Base-by-base conservation (phyloP, 2,329 filamentous ascomycete genomes). In the Aspergillus floridensis region DNA sequence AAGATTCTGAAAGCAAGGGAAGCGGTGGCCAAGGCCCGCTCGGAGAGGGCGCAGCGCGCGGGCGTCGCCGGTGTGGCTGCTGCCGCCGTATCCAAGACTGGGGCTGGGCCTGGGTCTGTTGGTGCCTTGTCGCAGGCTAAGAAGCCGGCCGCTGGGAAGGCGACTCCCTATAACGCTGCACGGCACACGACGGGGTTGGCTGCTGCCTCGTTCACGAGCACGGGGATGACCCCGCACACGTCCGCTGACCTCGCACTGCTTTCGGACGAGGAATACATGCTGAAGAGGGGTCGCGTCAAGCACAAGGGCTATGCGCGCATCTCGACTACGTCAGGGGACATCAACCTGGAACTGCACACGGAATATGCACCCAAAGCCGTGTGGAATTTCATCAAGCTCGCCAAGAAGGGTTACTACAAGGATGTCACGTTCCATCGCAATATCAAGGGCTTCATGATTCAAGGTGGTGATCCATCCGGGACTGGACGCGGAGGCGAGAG, bases 391-490 rank as follows among this genome's bases (percentile, higher is more conserved):
- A 86, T 96, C 55, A 88, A 90, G 58, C 80, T 99, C 4, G 86
- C 92, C 1, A 90, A 96, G 71, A 91, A 89, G 65, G 93, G 93
- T 0, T 97, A 96, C 76, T 99, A 98, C 79, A 87, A 86, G 54
- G 86, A 85, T 64, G 88, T 96, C 2, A 76, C 84, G 12, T 99
- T 99, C 72, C 95, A 99, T 76, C 87, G 95, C 63, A 97, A 96
- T 73, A 97, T 99, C 68, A 88, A 88, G 59, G 91, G 90, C 68
- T 99, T 99, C 74, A 99, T 99, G 95, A 91, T 99, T 44, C 95
- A 99, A 74, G 93, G 93, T 48, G 95, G 95, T 41, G 95, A 99
- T 72, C 95, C 95, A 0, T 91, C 92, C 0, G 93, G 93, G 1
- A 96, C 92, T 0, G 95, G 95, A 1, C 85, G 91, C 61, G 95